These are phyloP conservation scores for Manihot esculenta DNA, from an alignment of 441 rosid species.

Conservation along the genomic window DNA sequence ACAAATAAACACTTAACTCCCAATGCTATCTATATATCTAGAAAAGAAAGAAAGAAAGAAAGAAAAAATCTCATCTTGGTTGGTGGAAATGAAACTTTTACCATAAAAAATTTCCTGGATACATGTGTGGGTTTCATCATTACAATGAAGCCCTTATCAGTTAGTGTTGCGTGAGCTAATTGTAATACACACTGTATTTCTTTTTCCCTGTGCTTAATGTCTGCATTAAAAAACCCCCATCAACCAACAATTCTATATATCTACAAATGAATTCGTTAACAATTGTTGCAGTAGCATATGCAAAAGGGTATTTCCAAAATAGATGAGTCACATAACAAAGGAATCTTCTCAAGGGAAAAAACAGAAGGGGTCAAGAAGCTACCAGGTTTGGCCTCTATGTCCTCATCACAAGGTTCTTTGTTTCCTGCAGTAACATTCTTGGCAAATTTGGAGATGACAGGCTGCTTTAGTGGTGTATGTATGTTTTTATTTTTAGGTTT, in stretches of 20 bases:
- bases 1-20: constrained; percentile 3
- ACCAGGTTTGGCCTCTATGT: constrained; percentile 23
- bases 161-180: constrained; percentile 24
- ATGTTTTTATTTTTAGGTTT: constrained; percentile 17
- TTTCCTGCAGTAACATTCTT: background rate
- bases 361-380: background rate
- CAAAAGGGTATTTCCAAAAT: background rate
- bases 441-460: constrained; percentile 16
- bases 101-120: constrained; percentile 26
- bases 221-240: constrained; percentile 11
- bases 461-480: background rate
- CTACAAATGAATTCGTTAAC: background rate
- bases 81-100: background rate
- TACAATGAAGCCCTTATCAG: constrained; percentile 23
- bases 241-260: constrained; percentile 11
- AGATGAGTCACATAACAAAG: background rate
- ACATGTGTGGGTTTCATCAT: constrained; percentile 38
- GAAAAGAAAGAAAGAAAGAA: no score
- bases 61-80: background rate
- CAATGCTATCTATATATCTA: background rate
- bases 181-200: constrained; percentile 21
- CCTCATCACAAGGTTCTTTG: constrained; percentile 17
- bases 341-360: background rate
- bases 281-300: background rate
- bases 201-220: background rate